phyloP scores from a whole-genome alignment of 2,329 filamentous ascomycete genomes.

The Metarhizium brunneum region DNA sequence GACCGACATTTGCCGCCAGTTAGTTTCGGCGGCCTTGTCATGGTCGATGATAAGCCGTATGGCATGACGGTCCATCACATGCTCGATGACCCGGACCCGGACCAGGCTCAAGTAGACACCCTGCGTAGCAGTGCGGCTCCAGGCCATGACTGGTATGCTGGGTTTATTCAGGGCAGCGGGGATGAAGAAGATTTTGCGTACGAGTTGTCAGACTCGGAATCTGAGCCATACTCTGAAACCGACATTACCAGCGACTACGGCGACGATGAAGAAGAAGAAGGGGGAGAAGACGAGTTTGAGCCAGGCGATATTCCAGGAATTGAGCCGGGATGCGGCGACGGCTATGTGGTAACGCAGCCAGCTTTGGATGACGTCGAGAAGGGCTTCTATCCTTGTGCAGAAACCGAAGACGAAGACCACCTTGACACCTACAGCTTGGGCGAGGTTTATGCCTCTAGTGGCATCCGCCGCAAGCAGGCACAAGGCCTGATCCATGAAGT shows the following conservation, averaged over 20 bases:
- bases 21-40: conserved; percentile 78
- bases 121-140: conserved; percentile 30
- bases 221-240: conserved; percentile 40
- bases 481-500: conserved; percentile 78
- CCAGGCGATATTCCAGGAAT: conserved; percentile 73
- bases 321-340: conserved; percentile 63
- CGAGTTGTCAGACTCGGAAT: conserved; percentile 54
- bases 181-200: conserved; percentile 47
- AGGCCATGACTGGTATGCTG: conserved; percentile 32
- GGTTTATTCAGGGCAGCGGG: conserved; percentile 31
- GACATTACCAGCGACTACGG: conserved; percentile 44
- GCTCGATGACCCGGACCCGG: conserved; percentile 61
- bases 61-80: conserved; percentile 98
- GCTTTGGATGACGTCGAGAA: conserved; percentile 80
- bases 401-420: conserved; percentile 69
- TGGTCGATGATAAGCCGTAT: conserved; percentile 75
- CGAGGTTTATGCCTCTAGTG: conserved; percentile 80
- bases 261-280: conserved; percentile 44
- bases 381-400: conserved; percentile 69
- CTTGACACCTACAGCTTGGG: conserved; percentile 73
- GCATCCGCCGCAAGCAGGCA: conserved; percentile 67
- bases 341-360: conserved; percentile 80
- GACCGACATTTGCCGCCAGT: conserved; percentile 82
- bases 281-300: conserved; percentile 47
- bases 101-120: conserved; percentile 21